Evolutionary conservation across 73 alveolate species (phyloP).

Genomic region (Paramecium tetraurelia): DNA sequence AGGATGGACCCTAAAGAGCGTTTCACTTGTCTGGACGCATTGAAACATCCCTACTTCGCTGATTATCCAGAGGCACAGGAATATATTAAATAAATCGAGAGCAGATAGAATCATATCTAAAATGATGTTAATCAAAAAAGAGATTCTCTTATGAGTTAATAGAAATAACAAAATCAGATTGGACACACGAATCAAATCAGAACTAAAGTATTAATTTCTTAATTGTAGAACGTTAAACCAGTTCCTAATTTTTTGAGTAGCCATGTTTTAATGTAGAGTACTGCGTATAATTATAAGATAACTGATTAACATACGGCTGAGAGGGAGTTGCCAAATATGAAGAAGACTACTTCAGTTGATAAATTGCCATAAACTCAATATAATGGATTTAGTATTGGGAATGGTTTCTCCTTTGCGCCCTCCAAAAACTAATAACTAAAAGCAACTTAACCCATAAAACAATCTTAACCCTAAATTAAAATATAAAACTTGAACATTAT

Average conservation of each 20-base stretch:
- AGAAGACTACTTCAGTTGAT: constrained; percentile 26
- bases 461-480: constrained; percentile 7
- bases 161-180: neutral
- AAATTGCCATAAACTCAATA: constrained; percentile 22
- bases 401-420: constrained; percentile 31
- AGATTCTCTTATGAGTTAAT: neutral
- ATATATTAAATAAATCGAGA: constrained; percentile 13
- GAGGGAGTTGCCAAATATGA: neutral
- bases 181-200: neutral
- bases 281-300: constrained; percentile 40
- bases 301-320: constrained; percentile 10
- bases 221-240: neutral
- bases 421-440: neutral
- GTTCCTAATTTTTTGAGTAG: constrained; percentile 17
- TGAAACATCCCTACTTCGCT: constrained; percentile 81
- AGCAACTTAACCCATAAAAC: neutral
- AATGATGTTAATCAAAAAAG: neutral
- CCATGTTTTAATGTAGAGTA: constrained; percentile 9
- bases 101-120: neutral
- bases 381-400: constrained; percentile 20
- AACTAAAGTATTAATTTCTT: neutral
- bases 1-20: constrained; percentile 86
- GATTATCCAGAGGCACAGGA: constrained; percentile 58
- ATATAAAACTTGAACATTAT: constrained; percentile 48
- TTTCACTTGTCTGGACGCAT: constrained; percentile 71